These are phyloP conservation scores for Phaffomyces opuntiae DNA, from an alignment of 805 yeast genomes.

Conservation along the genomic window DNA sequence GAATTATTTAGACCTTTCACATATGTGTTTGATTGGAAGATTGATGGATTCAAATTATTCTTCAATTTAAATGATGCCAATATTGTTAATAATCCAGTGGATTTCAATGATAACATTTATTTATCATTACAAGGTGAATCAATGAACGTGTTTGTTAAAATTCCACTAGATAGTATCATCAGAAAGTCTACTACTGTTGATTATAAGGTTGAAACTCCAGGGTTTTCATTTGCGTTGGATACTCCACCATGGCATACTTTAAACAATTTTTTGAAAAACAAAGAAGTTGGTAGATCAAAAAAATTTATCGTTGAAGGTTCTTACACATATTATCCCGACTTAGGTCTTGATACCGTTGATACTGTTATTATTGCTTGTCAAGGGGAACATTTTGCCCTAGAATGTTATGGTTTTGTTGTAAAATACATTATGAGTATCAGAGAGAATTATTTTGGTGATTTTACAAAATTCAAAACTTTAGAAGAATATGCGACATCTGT, in stretches of 20 bases:
- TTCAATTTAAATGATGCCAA: constrained; percentile 83
- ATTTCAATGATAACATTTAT: constrained; percentile 72
- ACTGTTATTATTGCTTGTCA: constrained; percentile 56
- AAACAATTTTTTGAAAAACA: constrained; percentile 57
- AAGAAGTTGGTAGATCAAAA: constrained; percentile 60
- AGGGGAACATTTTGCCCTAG: constrained; percentile 60
- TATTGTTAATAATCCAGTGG: constrained; percentile 83
- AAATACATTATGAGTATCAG: constrained; percentile 68
- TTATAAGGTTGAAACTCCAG: constrained; percentile 47
- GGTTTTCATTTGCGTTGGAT: constrained; percentile 54
- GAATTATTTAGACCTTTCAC: constrained; percentile 69
- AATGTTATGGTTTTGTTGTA: constrained; percentile 73
- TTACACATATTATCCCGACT: constrained; percentile 50
- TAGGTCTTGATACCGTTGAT: constrained; percentile 65
- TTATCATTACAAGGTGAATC: constrained; percentile 63
- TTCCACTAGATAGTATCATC: constrained; percentile 56
- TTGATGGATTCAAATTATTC: constrained; percentile 51
- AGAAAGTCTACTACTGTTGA: constrained; percentile 44
- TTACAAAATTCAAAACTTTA: constrained; percentile 73
- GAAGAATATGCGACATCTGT: constrained; percentile 59
- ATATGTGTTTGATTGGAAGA: constrained; percentile 54
- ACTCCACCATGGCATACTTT: constrained; percentile 93
- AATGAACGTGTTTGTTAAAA: constrained; percentile 36
- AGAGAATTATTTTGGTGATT: constrained; percentile 89
- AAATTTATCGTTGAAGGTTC: constrained; percentile 58